Base-by-base conservation (phyloP, 495 filamentous ascomycete species). In the Echria macrotheca region DNA sequence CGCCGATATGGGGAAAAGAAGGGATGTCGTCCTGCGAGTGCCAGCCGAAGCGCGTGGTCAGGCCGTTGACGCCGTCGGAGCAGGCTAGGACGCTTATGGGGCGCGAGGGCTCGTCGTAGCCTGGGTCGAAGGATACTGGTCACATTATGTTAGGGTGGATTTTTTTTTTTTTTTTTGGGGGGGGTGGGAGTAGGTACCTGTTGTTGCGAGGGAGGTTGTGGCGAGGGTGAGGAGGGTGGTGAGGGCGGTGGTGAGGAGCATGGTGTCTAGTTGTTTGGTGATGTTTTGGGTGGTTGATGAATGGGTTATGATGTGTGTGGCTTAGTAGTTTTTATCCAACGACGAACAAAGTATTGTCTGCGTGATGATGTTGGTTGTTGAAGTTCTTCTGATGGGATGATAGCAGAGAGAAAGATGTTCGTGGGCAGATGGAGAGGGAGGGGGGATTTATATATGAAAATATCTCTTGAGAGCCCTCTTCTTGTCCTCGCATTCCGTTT, bases 1-100 rank as follows among this genome's bases (percentile, higher is more conserved):
- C 85, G n/a, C 81, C 85, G 50, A 89, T 78, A 56, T 71, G 64
- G 1, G 78, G 74, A 69, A 81, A 86, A 7, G 41, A 48, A 0
- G 75, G 75, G 44, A 87, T 52, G 9, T 69, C 60, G 44, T 66
- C 61, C 63, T 75, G 73, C 1, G 65, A 69, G 26, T 66, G 45
- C 55, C 73, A 68, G 58, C 64, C 71, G 54, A 74, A 75, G 49
- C 71, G 68, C 41, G 71, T 76, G 44, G 72, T 76, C 47, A 84
- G 69, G 26, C 81, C 80, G 66, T 81, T 81, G 26, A 43, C 23
- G 40, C 81, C 81, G 54, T 82, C 74, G 19, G 75, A 80, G 72
- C 81, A 84, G 37, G 77, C 47, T 8, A 81, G 66, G 7, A 28
- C 52, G 11, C 64, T 65, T 18, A 82, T 58, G 17, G 75, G 69